Evolutionary conservation across 176 grass and related monocot species (phyloP), one percentile per base, ranked within the genome.

Genomic region (Carex littledalei): DNA sequence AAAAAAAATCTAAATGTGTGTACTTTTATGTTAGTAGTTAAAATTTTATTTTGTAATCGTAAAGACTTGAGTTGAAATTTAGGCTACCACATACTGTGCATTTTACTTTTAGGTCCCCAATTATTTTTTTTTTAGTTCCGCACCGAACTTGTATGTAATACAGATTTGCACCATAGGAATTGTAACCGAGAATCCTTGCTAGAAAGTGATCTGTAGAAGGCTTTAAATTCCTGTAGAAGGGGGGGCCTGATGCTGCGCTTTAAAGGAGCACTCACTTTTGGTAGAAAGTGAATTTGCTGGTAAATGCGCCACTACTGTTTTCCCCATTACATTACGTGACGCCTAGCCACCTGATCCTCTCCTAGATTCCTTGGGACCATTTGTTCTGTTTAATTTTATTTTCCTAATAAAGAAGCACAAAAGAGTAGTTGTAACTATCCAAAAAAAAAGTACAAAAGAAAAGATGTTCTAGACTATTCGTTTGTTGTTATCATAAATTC

Each of bases 241-340:
- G 63, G 80, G 81, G 60, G 13, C 81, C 61, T 26, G 61, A 83
- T 83, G 81, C 61, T 54, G 22, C 9, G 15, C 63, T 83, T 83
- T 83, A 83, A 66, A 83, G 81, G 32, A 83, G 81, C 81, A 83
- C 39, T 55, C 6, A 68, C 81, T 83, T 83, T 83, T 68, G 63
- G 5, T 52, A 37, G 81, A 83, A 83, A 83, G 81, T 83, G 37
- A 67, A 83, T 66, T 83, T 83, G 35, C 61, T 83, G 54, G 81
- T 68, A 67, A 54, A 83, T 83, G 81, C 59, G 81, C 81, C 81
- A 83, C 34, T 83, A 83, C 6, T 17, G 9, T 17, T 71, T 60
- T 67, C 14, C 47, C 47, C 47, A 12, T 83, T 67, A 39, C 39
- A 68, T 66, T 68, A 83, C n/a, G 39, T 81, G 79, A 81, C 16